Evolutionary conservation across 1,284 basidiomycete genomes (phyloP), one percentile per base, ranked within the genome.

Genomic region (Ceratobasidium sp.): DNA sequence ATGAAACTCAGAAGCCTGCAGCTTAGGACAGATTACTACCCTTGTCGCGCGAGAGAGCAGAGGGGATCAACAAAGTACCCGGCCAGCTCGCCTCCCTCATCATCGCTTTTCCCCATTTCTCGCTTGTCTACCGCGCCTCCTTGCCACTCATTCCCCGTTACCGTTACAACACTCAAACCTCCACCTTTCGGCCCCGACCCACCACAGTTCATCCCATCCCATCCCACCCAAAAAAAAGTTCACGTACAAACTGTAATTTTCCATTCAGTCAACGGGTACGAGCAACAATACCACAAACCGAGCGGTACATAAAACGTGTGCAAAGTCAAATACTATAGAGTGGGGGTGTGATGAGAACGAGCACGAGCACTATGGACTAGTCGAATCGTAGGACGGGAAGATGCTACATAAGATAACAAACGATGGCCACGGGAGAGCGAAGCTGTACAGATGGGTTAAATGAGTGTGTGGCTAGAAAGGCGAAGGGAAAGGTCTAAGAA

Each of bases 391-490:
- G 36, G 36, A 41, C 59, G 5, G 22, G 50, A 66, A 53, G 59
- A 47, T 41, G 44, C 66, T 71, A 71, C 66, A 71, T 71, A 71
- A 71, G 54, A 59, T 71, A 71, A 57, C 33, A 29, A 41, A 41
- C 36, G 29, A 54, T 14, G 47, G 41, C 59, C 44, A 57, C 24
- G 45, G 27, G 11, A 60, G 65, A 63, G 27, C 53, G 19, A 31
- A 53, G 45, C 36, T 41, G 11, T 41, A 41, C 36, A 41, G 11
- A n/a, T n/a, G 29, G 50, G 41, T 56, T 44, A 29, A 54, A 48
- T 57, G 36, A 33, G 53, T 17, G 47, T 66, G 44, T 24, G 33
- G 41, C 6, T 29, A 24, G 64, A 17, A 41, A 41, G 27, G n/a
- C 24, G 19, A 67, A n/a, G 47, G 22, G 24, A 45, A 53, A 66